Evolutionary conservation across 768 basidiomycete genomes (phyloP).

Genomic region (Lactifluus piperatus): DNA sequence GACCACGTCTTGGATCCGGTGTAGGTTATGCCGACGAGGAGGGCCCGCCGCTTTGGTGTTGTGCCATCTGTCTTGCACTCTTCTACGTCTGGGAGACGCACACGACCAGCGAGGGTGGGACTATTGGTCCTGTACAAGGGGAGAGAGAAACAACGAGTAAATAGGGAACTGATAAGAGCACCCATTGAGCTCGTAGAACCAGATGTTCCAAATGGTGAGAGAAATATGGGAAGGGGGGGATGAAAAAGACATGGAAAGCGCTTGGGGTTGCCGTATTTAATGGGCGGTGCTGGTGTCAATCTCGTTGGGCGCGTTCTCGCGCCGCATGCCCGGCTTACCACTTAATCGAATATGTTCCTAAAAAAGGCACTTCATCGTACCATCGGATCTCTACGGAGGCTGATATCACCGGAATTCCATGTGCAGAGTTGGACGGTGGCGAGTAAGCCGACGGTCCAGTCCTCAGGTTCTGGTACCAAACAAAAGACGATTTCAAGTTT

Average conservation of each 20-base stretch:
- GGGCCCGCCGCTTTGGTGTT: slow-evolving; percentile 4
- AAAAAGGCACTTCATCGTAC: too few relatives aligned
- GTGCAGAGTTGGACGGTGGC: too few relatives aligned
- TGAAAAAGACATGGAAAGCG: neutral
- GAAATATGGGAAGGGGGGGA: neutral
- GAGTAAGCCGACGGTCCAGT: too few relatives aligned
- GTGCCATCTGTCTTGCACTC: neutral
- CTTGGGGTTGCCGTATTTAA: too few relatives aligned
- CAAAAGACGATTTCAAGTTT: too few relatives aligned
- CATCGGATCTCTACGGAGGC: too few relatives aligned
- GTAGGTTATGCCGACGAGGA: slow-evolving; percentile 21
- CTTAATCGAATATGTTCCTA: too few relatives aligned
- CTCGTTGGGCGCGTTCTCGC: too few relatives aligned
- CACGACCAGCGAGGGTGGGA: neutral
- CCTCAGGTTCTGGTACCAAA: too few relatives aligned
- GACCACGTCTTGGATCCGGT: neutral
- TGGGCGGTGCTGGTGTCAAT: too few relatives aligned
- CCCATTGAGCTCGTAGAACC: neutral
- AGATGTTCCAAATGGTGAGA: neutral
- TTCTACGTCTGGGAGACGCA: neutral
- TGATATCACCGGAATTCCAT: too few relatives aligned
- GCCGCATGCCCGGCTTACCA: too few relatives aligned
- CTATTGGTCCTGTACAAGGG: neutral
- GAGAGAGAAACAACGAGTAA: neutral
- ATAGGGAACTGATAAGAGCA: neutral